Percentiles rank a stretch among this genome's conserved stretches.
Evolutionary conservation across 1,284 basidiomycete genomes (phyloP).

Genomic region (Tylopilus sp.): DNA sequence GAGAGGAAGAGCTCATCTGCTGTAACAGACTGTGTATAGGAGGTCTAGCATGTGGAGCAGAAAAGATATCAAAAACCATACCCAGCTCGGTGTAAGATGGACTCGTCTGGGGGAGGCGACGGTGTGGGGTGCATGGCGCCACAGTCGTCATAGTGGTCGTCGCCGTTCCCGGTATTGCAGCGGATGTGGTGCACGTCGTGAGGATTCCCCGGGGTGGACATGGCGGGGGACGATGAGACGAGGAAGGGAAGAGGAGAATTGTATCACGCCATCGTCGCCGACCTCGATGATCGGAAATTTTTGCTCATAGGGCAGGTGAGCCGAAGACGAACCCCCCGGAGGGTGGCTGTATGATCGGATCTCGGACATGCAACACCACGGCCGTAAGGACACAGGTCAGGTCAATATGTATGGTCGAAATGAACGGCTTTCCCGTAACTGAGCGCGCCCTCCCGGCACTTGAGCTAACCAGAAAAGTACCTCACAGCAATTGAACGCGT

Average conservation of each 20-base stretch:
- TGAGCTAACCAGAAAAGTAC: too few species aligned
- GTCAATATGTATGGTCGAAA: too few species aligned
- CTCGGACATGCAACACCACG: too few species aligned
- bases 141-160: conserved; percentile 27
- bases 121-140: conserved; percentile 27
- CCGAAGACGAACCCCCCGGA: too few species aligned
- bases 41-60: conserved; percentile 7
- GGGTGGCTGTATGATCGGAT: too few species aligned
- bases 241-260: neutral
- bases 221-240: conserved; percentile 13
- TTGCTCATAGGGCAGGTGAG: too few species aligned
- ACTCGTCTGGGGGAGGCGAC: conserved; percentile 45
- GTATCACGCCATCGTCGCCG: conserved; percentile 17
- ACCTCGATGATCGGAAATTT: too few species aligned
- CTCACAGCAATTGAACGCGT: too few species aligned
- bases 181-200: conserved; percentile 4
- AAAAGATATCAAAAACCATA: conserved; percentile 38
- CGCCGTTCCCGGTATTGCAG: conserved; percentile 3
- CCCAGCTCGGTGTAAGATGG: conserved; percentile 61
- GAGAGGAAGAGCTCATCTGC: conserved; percentile 46
- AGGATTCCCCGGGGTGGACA: conserved; percentile 16
- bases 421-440: too few species aligned
- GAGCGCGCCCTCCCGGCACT: too few species aligned
- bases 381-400: too few species aligned
- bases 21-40: conserved; percentile 38